phyloP scores from a whole-genome alignment of 805 yeast genomes.

The Geotrichum ghanense region DNA sequence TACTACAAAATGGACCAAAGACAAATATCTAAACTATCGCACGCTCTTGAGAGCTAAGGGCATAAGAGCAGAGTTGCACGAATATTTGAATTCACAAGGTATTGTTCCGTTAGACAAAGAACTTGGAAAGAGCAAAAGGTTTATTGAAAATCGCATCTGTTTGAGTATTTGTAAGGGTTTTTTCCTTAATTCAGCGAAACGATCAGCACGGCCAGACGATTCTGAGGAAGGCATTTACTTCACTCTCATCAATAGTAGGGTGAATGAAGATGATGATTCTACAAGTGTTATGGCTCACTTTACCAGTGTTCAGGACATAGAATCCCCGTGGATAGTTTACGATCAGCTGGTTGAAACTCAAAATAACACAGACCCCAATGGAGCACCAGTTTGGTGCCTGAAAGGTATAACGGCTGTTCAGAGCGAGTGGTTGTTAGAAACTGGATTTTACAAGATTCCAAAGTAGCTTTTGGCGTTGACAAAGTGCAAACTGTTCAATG shows the following conservation, averaged over 20 bases:
- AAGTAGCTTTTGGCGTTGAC: background rate
- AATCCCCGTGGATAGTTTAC: slow-evolving; percentile 4
- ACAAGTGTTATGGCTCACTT: slow-evolving; percentile 8
- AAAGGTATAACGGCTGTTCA: background rate
- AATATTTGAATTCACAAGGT: background rate
- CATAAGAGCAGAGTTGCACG: slow-evolving; percentile 43
- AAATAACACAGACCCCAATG: background rate
- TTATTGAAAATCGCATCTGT: slow-evolving; percentile 3
- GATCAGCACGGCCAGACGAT: background rate
- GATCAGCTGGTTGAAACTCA: slow-evolving; percentile 3
- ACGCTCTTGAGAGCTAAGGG: slow-evolving; percentile 57
- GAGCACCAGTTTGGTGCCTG: background rate
- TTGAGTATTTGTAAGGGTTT: slow-evolving; percentile 9
- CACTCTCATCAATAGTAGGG: slow-evolving; percentile 4
- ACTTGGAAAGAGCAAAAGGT: background rate
- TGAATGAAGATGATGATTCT: slow-evolving; percentile 4
- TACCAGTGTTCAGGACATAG: slow-evolving; percentile 1
- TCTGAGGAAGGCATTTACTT: background rate
- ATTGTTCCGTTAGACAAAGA: background rate
- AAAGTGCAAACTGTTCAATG: background rate
- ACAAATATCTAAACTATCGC: slow-evolving; percentile 50
- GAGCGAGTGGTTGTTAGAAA: background rate
- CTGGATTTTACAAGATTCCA: background rate
- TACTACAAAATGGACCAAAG: slow-evolving; percentile 50
- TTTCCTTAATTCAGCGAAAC: slow-evolving; percentile 12